Base-by-base conservation (phyloP, 345 rosid genomes). In the Populus deltoides region DNA sequence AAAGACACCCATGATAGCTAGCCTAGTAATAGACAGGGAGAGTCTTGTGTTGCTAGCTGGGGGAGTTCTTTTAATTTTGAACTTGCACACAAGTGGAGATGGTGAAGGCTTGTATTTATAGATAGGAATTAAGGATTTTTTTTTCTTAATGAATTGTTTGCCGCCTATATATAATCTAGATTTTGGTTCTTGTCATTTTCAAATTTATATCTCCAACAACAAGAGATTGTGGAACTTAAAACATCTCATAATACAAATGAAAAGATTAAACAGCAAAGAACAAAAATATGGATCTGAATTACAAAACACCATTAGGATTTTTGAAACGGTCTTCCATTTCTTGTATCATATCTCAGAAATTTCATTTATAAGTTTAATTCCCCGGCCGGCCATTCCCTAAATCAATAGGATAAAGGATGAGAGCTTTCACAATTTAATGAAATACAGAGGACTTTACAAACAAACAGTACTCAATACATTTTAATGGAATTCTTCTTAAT, bases 1-100 rank as follows among this genome's bases (percentile, higher is more conserved):
- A 63, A 75, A 0, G 29, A 75, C 80, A 36, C 75, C 77, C 84
- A 83, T 85, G 66, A 59, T 76, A 20, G 29, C 45, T 24, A 27
- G 12, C 69, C 31, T 13, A 20, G 43, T 39, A 16, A 38, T 33
- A 33, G 22, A 6, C 29, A 59, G 22, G 10, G 45, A 49, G 31
- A 57, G n/a, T 20, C 11, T 38, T 35, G 22, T 35, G 70, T 24
- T 7, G 67, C 33, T 62, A 62, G 67, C 9, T 13, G 7, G 65
- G 7, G 65, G 65, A 25, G 65, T 7, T 13, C 3, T 61, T 61
- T 61, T 66, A 6, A 38, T 38, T 38, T 27, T 33, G 69, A 66
- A 7, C 69, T 66, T 66, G 69, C 20, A 7, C 41, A 38, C 41
- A 7, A 12, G 15, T 66, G 41, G 69, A 31, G 41, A 33, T 8